A percentile compares a stretch with the other conserved stretches of the same genome.
Evolutionary conservation across 2,329 filamentous ascomycete genomes (phyloP).

Genomic region (Phyllosticta ampelicida): DNA sequence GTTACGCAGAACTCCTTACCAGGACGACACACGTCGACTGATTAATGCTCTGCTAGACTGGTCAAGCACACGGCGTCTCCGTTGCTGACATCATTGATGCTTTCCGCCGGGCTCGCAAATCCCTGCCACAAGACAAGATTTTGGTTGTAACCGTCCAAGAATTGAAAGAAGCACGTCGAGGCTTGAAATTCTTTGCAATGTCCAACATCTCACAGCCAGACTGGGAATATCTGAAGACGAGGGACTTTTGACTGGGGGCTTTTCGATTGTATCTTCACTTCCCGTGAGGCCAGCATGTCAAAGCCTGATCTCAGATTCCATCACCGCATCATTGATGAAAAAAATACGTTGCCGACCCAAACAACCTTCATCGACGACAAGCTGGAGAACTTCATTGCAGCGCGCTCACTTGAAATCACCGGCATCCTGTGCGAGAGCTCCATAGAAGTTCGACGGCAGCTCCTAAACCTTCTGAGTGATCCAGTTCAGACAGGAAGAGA

Average conservation of each 20-base stretch:
- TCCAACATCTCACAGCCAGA: conserved; percentile 23
- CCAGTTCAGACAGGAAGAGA: conserved; percentile 14
- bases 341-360: conserved; percentile 12
- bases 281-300: conserved; percentile 22
- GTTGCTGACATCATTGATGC: conserved; percentile 18
- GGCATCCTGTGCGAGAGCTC: conserved; percentile 18
- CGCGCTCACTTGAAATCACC: conserved; percentile 19
- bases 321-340: conserved; percentile 19
- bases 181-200: conserved; percentile 22
- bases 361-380: conserved; percentile 24
- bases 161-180: conserved; percentile 12
- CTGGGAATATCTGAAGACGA: conserved; percentile 16
- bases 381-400: conserved; percentile 19
- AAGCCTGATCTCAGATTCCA: conserved; percentile 28
- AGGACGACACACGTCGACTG: conserved; percentile 20
- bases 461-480: conserved; percentile 16
- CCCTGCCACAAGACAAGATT: conserved; percentile 17
- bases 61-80: conserved; percentile 17
- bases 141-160: conserved; percentile 16
- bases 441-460: conserved; percentile 2
- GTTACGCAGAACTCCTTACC: conserved; percentile 50
- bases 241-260: conserved; percentile 21
- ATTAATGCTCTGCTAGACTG: conserved; percentile 13
- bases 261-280: conserved; percentile 27
- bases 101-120: conserved; percentile 20